Conservation (phyloP, 2,329 filamentous ascomycete genomes). For the Beauveria medogensis region DNA sequence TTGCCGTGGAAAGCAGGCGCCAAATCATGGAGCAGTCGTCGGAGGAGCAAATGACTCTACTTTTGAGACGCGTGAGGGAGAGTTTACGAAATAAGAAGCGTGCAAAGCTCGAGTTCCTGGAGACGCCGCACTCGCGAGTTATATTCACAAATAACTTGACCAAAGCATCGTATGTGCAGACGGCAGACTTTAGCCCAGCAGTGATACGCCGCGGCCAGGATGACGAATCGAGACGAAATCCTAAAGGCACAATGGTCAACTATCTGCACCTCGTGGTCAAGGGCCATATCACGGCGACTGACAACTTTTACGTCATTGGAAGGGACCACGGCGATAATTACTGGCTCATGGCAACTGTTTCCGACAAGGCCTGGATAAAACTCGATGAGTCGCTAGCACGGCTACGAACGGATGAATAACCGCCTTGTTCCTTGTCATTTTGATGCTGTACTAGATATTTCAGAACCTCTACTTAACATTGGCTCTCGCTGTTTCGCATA, state of each 20-base stretch:
- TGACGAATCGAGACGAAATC: background rate
- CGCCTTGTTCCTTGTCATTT: background rate
- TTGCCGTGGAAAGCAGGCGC: background rate
- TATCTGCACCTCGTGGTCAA: background rate
- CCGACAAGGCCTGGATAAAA: slow-evolving; percentile 1
- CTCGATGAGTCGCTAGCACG: background rate
- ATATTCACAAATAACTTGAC: slow-evolving; percentile 2
- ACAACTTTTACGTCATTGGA: background rate
- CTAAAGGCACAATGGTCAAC: background rate
- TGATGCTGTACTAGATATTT: background rate
- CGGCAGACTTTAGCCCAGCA: background rate
- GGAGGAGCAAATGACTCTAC: background rate
- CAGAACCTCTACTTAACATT: too few species aligned
- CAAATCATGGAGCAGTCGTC: background rate
- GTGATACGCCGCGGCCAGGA: background rate
- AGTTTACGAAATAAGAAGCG: background rate
- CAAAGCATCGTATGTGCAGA: background rate
- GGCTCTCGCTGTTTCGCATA: background rate
- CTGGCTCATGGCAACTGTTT: slow-evolving; percentile 5
- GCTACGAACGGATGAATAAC: background rate
- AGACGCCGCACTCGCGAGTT: background rate
- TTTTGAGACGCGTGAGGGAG: background rate
- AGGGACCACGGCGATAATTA: background rate
- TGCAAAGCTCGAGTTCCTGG: background rate
- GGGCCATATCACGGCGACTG: background rate